phyloP scores from a whole-genome alignment of 495 filamentous ascomycete species.

The Hypoxylon crocopeplum region DNA sequence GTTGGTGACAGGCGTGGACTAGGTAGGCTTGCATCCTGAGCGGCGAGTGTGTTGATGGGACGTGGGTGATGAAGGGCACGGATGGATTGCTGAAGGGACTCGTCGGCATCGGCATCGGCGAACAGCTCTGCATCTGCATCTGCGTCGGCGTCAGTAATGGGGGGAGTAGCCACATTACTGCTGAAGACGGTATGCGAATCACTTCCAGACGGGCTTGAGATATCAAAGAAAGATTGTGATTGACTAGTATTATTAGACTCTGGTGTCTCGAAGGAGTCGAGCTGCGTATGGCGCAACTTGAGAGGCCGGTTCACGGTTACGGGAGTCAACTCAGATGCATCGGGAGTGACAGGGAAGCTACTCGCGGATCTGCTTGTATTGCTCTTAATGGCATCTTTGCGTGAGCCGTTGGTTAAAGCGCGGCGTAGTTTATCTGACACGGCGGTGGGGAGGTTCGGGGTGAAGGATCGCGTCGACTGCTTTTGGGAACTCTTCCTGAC shows the following conservation, averaged over 20 bases:
- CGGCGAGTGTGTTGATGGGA: slow-evolving; percentile 67
- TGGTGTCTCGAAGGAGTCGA: slow-evolving; percentile 43
- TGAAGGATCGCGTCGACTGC: slow-evolving; percentile 31
- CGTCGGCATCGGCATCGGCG: slow-evolving; percentile 54
- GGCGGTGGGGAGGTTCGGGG: slow-evolving; percentile 26
- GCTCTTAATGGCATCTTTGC: slow-evolving; percentile 36
- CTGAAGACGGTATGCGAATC: slow-evolving; percentile 56
- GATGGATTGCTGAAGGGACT: slow-evolving; percentile 48
- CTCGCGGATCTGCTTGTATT: slow-evolving; percentile 30
- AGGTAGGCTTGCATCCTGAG: slow-evolving; percentile 89
- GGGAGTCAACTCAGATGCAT: slow-evolving; percentile 48
- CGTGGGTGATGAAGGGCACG: slow-evolving; percentile 47
- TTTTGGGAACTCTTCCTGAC: slow-evolving; percentile 40
- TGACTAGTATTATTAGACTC: slow-evolving; percentile 53
- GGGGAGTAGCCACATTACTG: slow-evolving; percentile 62
- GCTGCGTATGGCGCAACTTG: slow-evolving; percentile 41
- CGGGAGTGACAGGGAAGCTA: slow-evolving; percentile 56
- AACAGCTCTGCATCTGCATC: slow-evolving; percentile 62
- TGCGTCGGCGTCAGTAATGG: slow-evolving; percentile 60
- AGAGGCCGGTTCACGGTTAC: slow-evolving; percentile 36
- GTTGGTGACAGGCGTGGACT: slow-evolving; percentile 95
- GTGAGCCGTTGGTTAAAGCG: slow-evolving; percentile 39
- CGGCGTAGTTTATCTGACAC: slow-evolving; percentile 51
- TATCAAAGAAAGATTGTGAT: slow-evolving; percentile 54
- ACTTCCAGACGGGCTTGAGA: slow-evolving; percentile 52